These are phyloP conservation scores for Thalia dealbata DNA, from an alignment of 176 grass and related monocot species.

Conservation along the genomic window DNA sequence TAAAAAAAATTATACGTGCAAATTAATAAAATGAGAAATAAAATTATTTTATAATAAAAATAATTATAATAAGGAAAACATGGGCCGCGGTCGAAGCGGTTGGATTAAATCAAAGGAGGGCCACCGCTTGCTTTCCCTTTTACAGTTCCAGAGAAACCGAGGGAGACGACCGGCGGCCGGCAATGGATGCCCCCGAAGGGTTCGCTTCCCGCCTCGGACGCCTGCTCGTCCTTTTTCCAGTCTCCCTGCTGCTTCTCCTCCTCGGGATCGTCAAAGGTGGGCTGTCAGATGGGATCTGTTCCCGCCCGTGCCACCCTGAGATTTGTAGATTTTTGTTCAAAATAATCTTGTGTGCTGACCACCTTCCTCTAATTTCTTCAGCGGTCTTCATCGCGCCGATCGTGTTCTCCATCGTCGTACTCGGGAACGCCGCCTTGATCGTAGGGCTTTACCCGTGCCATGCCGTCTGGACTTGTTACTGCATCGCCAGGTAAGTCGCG, in stretches of 20 bases:
- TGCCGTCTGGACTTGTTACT: slow-evolving; percentile 18
- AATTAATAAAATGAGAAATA: too few species aligned
- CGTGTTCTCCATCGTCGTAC: slow-evolving; percentile 7
- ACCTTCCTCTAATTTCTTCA: background rate
- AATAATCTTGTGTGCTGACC: too few species aligned
- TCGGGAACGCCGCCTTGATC: slow-evolving; percentile 9
- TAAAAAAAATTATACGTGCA: too few species aligned
- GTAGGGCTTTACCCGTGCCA: slow-evolving; percentile 12
- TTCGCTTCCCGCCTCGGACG: background rate
- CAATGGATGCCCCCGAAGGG: background rate
- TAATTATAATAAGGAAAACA: too few species aligned
- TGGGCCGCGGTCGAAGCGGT: too few species aligned
- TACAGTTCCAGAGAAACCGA: too few species aligned
- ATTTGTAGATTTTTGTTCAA: background rate
- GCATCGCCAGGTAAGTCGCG: background rate
- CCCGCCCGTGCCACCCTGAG: background rate
- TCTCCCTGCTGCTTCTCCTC: slow-evolving; percentile 17
- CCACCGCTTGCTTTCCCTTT: too few species aligned
- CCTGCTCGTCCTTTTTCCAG: slow-evolving; percentile 1
- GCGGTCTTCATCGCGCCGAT: slow-evolving; percentile 6
- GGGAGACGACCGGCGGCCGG: too few species aligned
- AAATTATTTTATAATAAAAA: too few species aligned
- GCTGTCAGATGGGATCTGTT: too few species aligned
- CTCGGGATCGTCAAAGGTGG: slow-evolving; percentile 17
- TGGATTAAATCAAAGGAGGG: too few species aligned